Conservation (phyloP, 768 basidiomycete species). For the Lentinula guzmanii region DNA sequence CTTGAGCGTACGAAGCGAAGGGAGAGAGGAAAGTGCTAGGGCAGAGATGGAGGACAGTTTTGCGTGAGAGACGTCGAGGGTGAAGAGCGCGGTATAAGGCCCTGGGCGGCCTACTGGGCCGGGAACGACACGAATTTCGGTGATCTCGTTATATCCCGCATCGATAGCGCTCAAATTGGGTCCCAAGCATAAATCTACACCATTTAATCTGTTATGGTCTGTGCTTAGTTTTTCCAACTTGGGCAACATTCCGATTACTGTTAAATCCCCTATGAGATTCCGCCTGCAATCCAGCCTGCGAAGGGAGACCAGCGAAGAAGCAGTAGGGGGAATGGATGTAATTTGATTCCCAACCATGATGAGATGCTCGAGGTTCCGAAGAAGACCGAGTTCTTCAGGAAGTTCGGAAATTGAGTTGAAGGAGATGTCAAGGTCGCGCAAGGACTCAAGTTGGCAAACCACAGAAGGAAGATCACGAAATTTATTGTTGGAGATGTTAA, state of each 20-base stretch:
- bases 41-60: slow-evolving; percentile 85
- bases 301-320: slow-evolving; percentile 49
- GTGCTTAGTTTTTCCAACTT: slow-evolving; percentile 62
- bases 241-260: slow-evolving; percentile 62
- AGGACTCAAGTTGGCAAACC: slow-evolving; percentile 64
- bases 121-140: slow-evolving; percentile 59
- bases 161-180: slow-evolving; percentile 60
- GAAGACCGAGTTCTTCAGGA: slow-evolving; percentile 71
- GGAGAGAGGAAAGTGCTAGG: slow-evolving; percentile 62
- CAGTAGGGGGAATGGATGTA: slow-evolving; percentile 61
- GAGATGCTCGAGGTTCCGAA: slow-evolving; percentile 64
- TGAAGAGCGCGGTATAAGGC: slow-evolving; percentile 53
- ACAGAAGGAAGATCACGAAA: slow-evolving; percentile 71
- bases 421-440: slow-evolving; percentile 87
- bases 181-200: slow-evolving; percentile 73
- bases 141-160: slow-evolving; percentile 87
- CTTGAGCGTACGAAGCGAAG: slow-evolving; percentile 62
- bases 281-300: slow-evolving; percentile 76
- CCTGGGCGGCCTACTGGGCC: slow-evolving; percentile 32
- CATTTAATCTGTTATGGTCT: slow-evolving; percentile 79
- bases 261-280: slow-evolving; percentile 77
- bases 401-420: slow-evolving; percentile 86
- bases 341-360: slow-evolving; percentile 86
- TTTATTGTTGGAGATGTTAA: slow-evolving; percentile 97
- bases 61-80: slow-evolving; percentile 80